Percentiles rank a stretch among this genome's conserved stretches.
Evolutionary conservation across 805 yeast species (phyloP).

Genomic region (Candida pseudoglaebosa): DNA sequence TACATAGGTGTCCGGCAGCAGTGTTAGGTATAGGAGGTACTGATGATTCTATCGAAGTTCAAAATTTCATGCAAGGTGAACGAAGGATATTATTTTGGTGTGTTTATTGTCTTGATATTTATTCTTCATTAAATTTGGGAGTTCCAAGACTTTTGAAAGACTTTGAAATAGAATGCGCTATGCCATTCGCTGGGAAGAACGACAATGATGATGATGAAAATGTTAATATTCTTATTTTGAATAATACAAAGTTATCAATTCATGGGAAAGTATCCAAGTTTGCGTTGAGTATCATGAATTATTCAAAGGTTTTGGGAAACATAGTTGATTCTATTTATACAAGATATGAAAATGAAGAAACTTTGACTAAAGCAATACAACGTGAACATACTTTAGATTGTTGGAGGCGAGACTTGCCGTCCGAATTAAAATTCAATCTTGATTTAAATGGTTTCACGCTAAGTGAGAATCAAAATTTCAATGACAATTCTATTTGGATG

Average conservation of each 20-base stretch:
- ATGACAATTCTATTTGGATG: constrained; percentile 17
- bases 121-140: constrained; percentile 72
- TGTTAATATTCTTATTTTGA: constrained; percentile 55
- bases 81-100: constrained; percentile 84
- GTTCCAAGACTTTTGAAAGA: constrained; percentile 79
- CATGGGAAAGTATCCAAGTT: constrained; percentile 67
- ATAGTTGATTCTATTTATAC: constrained; percentile 69
- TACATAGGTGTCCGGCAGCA: constrained; percentile 85
- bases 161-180: constrained; percentile 79
- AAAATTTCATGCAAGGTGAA: constrained; percentile 73
- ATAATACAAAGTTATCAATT: constrained; percentile 54
- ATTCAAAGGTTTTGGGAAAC: constrained; percentile 67
- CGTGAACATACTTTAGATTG: constrained; percentile 67
- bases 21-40: constrained; percentile 59
- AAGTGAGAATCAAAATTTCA: constrained; percentile 14
- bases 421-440: constrained; percentile 56
- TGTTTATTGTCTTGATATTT: constrained; percentile 70
- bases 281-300: constrained; percentile 63
- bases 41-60: constrained; percentile 34
- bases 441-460: constrained; percentile 53
- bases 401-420: constrained; percentile 74
- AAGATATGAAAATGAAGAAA: constrained; percentile 41
- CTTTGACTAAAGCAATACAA: constrained; percentile 22
- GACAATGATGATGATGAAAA: constrained; percentile 41
- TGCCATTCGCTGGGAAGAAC: constrained; percentile 57